These are phyloP conservation scores for Chiua sp. DNA, from an alignment of 1,284 basidiomycete species.

Conservation along the genomic window DNA sequence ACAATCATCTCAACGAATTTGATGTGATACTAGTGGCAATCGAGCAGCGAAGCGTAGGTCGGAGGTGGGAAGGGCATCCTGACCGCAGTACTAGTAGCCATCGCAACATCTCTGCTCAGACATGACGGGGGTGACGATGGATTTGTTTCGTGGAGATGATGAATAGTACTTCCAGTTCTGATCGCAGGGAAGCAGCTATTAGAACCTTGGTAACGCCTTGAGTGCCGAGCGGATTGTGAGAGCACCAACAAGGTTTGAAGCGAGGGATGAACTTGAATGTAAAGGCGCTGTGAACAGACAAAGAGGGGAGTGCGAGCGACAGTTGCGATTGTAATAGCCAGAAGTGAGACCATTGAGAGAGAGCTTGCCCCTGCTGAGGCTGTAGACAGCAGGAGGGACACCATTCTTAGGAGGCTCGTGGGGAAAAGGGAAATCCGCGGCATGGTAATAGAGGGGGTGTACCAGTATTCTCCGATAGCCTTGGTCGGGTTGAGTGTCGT, in stretches of 20 bases:
- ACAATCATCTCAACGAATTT: constrained; percentile 79
- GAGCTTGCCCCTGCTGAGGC: constrained; percentile 68
- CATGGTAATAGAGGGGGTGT: constrained; percentile 56
- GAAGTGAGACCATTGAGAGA: constrained; percentile 71
- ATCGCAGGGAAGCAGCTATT: constrained; percentile 65
- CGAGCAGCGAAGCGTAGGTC: constrained; percentile 87
- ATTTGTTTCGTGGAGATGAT: constrained; percentile 82
- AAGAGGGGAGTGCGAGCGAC: constrained; percentile 66
- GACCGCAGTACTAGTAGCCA: constrained; percentile 82
- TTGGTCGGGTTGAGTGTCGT: constrained; percentile 62
- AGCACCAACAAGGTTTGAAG: constrained; percentile 72
- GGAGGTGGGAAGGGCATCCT: constrained; percentile 81
- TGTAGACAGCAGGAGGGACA: constrained; percentile 73
- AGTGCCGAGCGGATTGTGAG: constrained; percentile 50
- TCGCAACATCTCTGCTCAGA: constrained; percentile 86
- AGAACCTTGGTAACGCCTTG: constrained; percentile 56
- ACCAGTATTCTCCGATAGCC: constrained; percentile 68
- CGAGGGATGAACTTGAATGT: constrained; percentile 71
- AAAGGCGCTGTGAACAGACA: constrained; percentile 50
- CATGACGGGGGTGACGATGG: constrained; percentile 84
- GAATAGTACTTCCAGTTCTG: constrained; percentile 46
- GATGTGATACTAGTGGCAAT: constrained; percentile 81
- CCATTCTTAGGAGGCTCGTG: constrained; percentile 70
- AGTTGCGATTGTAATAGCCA: constrained; percentile 67
- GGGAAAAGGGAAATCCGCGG: constrained; percentile 62